Evolutionary conservation across 2,329 filamentous ascomycete genomes (phyloP).

Genomic region (Aspergillus vadensis): DNA sequence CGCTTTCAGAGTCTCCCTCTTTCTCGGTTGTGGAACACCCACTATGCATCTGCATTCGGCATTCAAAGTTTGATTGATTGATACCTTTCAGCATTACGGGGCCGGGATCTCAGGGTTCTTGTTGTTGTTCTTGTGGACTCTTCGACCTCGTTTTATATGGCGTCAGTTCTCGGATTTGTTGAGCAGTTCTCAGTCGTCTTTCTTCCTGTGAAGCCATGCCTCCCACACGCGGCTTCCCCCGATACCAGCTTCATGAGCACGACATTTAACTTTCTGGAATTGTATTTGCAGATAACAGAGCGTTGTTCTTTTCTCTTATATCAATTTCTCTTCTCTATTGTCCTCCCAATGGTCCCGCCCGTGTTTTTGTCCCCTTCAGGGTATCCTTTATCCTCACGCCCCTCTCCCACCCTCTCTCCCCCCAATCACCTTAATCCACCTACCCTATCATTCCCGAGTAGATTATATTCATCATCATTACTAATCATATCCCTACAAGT

Average conservation of each 20-base stretch:
- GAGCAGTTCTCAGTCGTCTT: constrained; percentile 17
- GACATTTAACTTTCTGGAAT: constrained; percentile 30
- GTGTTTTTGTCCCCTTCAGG: background rate
- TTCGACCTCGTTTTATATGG: constrained; percentile 28
- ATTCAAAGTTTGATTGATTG: constrained; percentile 23
- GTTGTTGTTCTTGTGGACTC: constrained; percentile 24
- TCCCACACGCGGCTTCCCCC: constrained; percentile 10
- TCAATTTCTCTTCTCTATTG: constrained; percentile 1
- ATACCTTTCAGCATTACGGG: constrained; percentile 31
- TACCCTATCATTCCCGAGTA: background rate
- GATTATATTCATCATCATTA: constrained; percentile 1
- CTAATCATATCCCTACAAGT: background rate
- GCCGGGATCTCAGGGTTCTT: constrained; percentile 26
- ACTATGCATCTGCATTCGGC: constrained; percentile 28
- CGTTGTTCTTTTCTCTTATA: background rate
- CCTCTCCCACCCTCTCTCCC: background rate
- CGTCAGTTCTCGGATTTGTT: constrained; percentile 29
- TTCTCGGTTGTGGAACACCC: constrained; percentile 14
- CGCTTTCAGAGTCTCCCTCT: constrained; percentile 11
- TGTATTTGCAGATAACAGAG: constrained; percentile 34
- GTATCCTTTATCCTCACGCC: background rate
- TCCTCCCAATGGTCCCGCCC: background rate
- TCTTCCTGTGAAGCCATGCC: constrained; percentile 4
- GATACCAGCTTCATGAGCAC: constrained; percentile 39
- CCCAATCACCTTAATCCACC: background rate